A percentile compares a stretch with the other conserved stretches of the same genome.
phyloP scores from a whole-genome alignment of 768 basidiomycete species.

The Polyporus arcularius region DNA sequence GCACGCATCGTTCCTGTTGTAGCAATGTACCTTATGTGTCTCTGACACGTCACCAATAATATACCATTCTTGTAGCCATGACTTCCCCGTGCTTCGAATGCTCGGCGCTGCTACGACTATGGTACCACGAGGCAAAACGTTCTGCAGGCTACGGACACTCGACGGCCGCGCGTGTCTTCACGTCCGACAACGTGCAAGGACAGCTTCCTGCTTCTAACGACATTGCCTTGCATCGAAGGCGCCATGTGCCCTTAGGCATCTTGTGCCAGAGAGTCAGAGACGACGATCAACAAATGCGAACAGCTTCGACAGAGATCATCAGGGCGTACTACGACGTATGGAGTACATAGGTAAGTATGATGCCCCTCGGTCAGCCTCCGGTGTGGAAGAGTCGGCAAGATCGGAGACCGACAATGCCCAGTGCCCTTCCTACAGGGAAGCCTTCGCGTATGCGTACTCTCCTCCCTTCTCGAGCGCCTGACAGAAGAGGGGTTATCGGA shows the following conservation, averaged over 20 bases:
- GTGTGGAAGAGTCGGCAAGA: too few species aligned
- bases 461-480: conserved; percentile 34
- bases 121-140: neutral
- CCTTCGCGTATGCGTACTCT: conserved; percentile 30
- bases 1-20: conserved; percentile 1
- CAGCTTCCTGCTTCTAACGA: neutral
- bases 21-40: conserved; percentile 6
- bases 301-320: neutral
- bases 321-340: neutral
- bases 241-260: neutral
- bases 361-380: too few species aligned
- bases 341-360: neutral
- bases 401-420: neutral
- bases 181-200: neutral
- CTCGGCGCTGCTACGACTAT: neutral
- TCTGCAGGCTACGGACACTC: conserved; percentile 16
- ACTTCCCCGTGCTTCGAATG: neutral
- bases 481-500: neutral
- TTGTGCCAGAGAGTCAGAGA: neutral
- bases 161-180: conserved; percentile 3
- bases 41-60: neutral
- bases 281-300: neutral
- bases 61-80: conserved; percentile 1
- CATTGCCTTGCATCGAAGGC: neutral
- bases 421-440: neutral